Percentiles rank a stretch among this genome's conserved stretches.
Conservation (phyloP, 768 basidiomycete species). For the Lanmaoa pseudosensibilis region DNA sequence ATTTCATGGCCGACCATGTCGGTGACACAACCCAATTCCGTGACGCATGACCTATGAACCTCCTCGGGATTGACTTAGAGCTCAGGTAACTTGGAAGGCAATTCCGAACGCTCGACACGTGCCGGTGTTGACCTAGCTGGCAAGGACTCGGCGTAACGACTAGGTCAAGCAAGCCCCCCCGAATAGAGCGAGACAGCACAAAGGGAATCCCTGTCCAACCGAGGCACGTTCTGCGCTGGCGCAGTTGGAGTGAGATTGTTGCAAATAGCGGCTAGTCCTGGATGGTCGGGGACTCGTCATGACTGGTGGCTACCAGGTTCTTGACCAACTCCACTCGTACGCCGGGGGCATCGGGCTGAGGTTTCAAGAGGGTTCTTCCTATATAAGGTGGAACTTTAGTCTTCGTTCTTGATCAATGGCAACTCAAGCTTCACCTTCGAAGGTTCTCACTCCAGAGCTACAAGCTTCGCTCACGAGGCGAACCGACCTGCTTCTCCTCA, state of each 20-base stretch:
- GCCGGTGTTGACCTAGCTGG: neutral
- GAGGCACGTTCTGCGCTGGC: neutral
- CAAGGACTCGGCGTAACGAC: neutral
- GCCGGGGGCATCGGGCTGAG: too few relatives aligned
- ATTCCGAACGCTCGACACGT: too few relatives aligned
- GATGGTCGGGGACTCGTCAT: too few relatives aligned
- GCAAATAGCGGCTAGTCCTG: too few relatives aligned
- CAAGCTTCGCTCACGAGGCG: neutral
- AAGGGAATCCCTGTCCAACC: neutral
- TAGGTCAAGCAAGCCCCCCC: neutral
- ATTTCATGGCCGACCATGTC: too few relatives aligned
- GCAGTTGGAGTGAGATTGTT: too few relatives aligned
- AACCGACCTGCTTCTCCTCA: slow-evolving; percentile 3
- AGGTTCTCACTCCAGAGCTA: slow-evolving; percentile 5
- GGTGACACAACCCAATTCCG: too few relatives aligned
- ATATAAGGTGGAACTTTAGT: neutral
- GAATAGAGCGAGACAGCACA: neutral
- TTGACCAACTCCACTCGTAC: too few relatives aligned
- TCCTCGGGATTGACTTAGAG: too few relatives aligned
- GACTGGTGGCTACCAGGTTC: too few relatives aligned
- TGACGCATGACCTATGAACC: too few relatives aligned
- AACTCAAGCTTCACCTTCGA: neutral
- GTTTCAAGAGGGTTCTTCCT: neutral
- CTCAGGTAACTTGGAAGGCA: too few relatives aligned
- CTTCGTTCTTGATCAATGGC: neutral